phyloP scores from a whole-genome alignment of 2,329 filamentous ascomycete species.

The Madurella mycetomatis region DNA sequence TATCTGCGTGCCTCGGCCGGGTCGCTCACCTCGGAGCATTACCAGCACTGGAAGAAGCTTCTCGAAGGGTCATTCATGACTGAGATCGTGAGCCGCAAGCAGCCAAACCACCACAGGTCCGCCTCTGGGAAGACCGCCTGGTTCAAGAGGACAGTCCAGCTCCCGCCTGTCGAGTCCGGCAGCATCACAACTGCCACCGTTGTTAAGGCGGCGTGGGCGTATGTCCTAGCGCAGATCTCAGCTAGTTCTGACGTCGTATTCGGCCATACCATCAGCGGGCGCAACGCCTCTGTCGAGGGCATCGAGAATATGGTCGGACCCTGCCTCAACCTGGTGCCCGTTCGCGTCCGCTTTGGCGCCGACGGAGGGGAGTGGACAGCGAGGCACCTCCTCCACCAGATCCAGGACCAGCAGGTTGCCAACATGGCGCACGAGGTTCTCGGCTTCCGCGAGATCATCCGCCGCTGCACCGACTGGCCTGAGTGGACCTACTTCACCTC shows the following conservation, averaged over 20 bases:
- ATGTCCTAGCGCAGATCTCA: slow-evolving; percentile 35
- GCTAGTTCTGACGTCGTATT: slow-evolving; percentile 38
- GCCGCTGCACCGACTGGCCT: slow-evolving; percentile 26
- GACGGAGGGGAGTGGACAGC: slow-evolving; percentile 30
- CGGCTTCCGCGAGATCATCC: slow-evolving; percentile 25
- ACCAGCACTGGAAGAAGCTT: slow-evolving; percentile 43
- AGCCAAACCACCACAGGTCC: slow-evolving; percentile 10
- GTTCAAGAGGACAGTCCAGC: slow-evolving; percentile 17
- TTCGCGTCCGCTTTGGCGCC: slow-evolving; percentile 33
- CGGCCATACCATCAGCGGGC: slow-evolving; percentile 38
- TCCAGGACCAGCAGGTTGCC: slow-evolving; percentile 39
- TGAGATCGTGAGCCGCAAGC: slow-evolving; percentile 16
- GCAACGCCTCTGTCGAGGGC: slow-evolving; percentile 34
- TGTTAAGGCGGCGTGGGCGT: slow-evolving; percentile 44
- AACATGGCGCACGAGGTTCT: slow-evolving; percentile 26
- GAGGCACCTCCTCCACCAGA: slow-evolving; percentile 34
- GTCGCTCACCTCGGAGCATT: slow-evolving; percentile 26
- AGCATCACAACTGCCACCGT: slow-evolving; percentile 38
- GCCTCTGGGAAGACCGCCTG: slow-evolving; percentile 18
- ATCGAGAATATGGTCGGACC: slow-evolving; percentile 37
- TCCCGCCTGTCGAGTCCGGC: slow-evolving; percentile 19
- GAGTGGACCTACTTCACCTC: slow-evolving; percentile 23
- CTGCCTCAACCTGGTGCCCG: slow-evolving; percentile 40
- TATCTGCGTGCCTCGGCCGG: slow-evolving; percentile 26
- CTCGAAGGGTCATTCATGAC: slow-evolving; percentile 34